Evolutionary conservation across 805 yeast species (phyloP).

Genomic region (Saccharomycopsis microspora): DNA sequence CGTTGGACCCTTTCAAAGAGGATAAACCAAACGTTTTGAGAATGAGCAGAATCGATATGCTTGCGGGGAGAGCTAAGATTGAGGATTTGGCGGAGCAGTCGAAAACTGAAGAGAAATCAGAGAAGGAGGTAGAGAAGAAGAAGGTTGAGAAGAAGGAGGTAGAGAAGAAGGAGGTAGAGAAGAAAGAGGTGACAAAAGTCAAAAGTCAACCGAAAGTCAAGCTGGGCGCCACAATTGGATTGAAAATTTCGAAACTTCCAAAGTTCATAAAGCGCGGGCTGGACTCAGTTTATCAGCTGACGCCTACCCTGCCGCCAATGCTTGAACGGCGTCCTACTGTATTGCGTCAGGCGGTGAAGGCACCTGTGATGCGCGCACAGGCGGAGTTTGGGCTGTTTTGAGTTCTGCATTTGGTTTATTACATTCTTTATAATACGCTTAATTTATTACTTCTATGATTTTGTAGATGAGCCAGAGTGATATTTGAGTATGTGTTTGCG

Average conservation of each 20-base stretch:
- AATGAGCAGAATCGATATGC: conserved; percentile 20
- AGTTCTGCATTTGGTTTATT: conserved; percentile 27
- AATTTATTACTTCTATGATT: too few species aligned
- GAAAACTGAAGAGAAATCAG: too few species aligned
- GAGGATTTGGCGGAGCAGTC: too few species aligned
- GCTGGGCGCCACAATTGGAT: not conserved
- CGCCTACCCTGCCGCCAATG: not conserved
- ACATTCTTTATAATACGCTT: conserved; percentile 23
- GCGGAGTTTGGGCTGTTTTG: not conserved
- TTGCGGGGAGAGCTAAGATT: too few species aligned
- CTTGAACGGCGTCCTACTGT: not conserved
- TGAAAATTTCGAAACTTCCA: not conserved
- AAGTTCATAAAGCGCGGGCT: not conserved
- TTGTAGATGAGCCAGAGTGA: too few species aligned
- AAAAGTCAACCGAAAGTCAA: too few species aligned
- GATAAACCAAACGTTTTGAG: conserved; percentile 41
- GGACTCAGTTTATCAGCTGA: too few species aligned
- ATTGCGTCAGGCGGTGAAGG: not conserved
- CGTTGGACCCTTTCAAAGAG: conserved; percentile 39
- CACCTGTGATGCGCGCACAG: not conserved
- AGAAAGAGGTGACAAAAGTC: too few species aligned
- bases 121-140: too few species aligned
- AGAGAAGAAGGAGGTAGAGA: too few species aligned
- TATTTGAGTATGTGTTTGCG: too few species aligned
- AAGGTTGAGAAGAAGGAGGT: too few species aligned